Conservation (phyloP, 495 filamentous ascomycete species). For the Astrothelium macrocarpum region DNA sequence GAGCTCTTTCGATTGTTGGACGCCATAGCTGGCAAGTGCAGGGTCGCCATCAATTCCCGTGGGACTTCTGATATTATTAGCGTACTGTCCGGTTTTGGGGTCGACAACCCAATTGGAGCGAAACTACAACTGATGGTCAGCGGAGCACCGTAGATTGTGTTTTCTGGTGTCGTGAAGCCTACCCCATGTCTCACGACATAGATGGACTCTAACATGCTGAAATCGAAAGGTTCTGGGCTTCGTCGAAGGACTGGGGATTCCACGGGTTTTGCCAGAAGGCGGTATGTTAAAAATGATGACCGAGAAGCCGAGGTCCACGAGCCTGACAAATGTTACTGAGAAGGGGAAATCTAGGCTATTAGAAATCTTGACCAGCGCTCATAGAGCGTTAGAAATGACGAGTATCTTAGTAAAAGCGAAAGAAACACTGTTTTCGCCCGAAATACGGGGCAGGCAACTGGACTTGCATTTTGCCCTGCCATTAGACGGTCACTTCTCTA, state of each 20-base stretch:
- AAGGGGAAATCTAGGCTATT: neutral
- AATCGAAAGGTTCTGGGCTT: neutral
- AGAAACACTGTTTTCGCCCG: too few species aligned
- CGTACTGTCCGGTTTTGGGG: slow-evolving; percentile 63
- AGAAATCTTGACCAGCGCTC: neutral
- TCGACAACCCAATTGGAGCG: slow-evolving; percentile 84
- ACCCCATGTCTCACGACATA: slow-evolving; percentile 83
- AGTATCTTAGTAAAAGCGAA: neutral
- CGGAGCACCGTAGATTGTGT: neutral
- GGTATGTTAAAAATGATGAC: neutral
- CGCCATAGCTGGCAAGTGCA: slow-evolving; percentile 76
- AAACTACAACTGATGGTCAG: slow-evolving; percentile 49
- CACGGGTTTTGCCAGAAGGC: slow-evolving; percentile 3
- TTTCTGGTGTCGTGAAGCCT: slow-evolving; percentile 31
- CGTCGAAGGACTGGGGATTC: neutral
- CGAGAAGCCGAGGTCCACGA: neutral
- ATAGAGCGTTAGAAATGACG: neutral
- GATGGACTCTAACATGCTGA: slow-evolving; percentile 53
- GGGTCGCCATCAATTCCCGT: slow-evolving; percentile 81
- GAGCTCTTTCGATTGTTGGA: slow-evolving; percentile 73
- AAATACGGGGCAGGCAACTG: neutral
- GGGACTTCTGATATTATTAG: slow-evolving; percentile 57
- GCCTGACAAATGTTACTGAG: neutral
- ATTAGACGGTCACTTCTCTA: too few species aligned
- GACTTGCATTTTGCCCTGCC: neutral